Evolutionary conservation across 2,329 filamentous ascomycete genomes (phyloP).

Genomic region (Chrysosporium keratinophilum): DNA sequence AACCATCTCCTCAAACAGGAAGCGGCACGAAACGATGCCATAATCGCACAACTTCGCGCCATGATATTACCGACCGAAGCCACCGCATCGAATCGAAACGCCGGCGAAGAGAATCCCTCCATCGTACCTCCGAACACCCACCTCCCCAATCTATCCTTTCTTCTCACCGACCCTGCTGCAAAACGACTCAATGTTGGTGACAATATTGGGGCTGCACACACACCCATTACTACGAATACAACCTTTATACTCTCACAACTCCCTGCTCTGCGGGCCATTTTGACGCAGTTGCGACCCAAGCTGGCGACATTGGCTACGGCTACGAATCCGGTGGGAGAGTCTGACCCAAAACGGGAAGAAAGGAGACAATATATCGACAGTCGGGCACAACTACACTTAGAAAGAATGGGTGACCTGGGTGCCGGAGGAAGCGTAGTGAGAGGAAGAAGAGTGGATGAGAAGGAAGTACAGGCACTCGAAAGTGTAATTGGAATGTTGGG

Average conservation of each 20-base stretch:
- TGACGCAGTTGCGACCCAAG: conserved; percentile 57
- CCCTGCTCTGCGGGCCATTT: conserved; percentile 61
- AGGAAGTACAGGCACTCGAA: conserved; percentile 36
- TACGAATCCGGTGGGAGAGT: conserved; percentile 27
- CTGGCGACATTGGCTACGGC: conserved; percentile 39
- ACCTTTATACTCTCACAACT: conserved; percentile 73
- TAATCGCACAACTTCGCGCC: conserved; percentile 55
- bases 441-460: conserved; percentile 31
- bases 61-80: conserved; percentile 38
- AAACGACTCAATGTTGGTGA: conserved; percentile 38
- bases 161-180: conserved; percentile 42
- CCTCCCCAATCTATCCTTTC: conserved; percentile 44
- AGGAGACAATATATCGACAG: conserved; percentile 74
- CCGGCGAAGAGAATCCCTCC: conserved; percentile 17
- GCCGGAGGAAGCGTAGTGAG: conserved; percentile 28
- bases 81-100: conserved; percentile 12
- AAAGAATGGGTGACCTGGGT: conserved; percentile 40
- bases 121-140: conserved; percentile 13
- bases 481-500: conserved; percentile 9
- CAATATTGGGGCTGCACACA: conserved; percentile 28
- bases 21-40: conserved; percentile 58
- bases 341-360: conserved; percentile 54
- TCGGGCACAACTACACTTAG: conserved; percentile 65
- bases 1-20: conserved; percentile 61
- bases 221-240: conserved; percentile 38